A percentile compares a stretch with the other conserved stretches of the same genome.
These are phyloP conservation scores for Hypoxylon trugodes DNA, from an alignment of 495 filamentous ascomycete species.

Conservation along the genomic window DNA sequence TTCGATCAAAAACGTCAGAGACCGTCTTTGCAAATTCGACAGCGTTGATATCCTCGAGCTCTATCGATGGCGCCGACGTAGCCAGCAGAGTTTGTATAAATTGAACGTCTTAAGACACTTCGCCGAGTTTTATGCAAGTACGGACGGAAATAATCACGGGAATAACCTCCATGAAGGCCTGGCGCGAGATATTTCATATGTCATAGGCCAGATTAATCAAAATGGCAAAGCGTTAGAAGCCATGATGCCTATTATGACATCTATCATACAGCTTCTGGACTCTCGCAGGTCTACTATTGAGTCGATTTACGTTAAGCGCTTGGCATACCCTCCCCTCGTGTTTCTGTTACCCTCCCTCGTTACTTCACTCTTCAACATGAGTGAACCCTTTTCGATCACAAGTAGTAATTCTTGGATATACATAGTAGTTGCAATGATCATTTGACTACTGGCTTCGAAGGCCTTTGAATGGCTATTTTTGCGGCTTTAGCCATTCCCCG, in stretches of 20 bases:
- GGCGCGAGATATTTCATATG: conserved; percentile 25
- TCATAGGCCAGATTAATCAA: conserved; percentile 29
- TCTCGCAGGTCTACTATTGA: conserved; percentile 33
- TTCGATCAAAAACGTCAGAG: background rate
- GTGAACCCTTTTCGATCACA: conserved; percentile 3
- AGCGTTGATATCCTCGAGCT: conserved; percentile 9
- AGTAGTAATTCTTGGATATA: conserved; percentile 13
- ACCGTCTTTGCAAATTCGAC: background rate
- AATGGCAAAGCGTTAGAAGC: conserved; percentile 33
- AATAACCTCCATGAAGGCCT: background rate
- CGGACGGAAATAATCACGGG: background rate
- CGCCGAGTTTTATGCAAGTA: background rate
- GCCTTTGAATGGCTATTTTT: background rate
- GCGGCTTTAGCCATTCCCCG: background rate
- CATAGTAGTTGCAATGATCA: conserved; percentile 6
- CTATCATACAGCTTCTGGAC: conserved; percentile 45
- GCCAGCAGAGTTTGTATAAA: conserved; percentile 15
- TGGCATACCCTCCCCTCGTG: conserved; percentile 48
- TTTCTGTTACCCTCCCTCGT: conserved; percentile 52
- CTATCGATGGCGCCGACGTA: conserved; percentile 13
- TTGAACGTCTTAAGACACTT: conserved; percentile 6
- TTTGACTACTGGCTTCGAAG: background rate
- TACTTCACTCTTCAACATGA: conserved; percentile 51
- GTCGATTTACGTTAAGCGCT: conserved; percentile 44
- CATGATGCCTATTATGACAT: conserved; percentile 43